These are phyloP conservation scores for Ceratobasidium sp. DNA, from an alignment of 1,284 basidiomycete species.

Conservation along the genomic window DNA sequence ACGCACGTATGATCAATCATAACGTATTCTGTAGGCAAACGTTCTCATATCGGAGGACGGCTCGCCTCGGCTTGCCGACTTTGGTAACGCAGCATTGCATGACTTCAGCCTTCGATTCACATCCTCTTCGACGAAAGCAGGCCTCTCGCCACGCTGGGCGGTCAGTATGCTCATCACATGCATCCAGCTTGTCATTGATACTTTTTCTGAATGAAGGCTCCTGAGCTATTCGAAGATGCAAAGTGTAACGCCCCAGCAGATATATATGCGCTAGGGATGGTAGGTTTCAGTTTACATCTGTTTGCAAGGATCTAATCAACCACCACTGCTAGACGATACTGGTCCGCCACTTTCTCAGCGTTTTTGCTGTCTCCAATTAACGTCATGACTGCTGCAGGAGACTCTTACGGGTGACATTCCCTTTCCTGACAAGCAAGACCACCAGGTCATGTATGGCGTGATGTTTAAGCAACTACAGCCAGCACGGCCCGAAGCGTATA, in stretches of 20 bases:
- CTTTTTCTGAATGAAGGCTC: neutral
- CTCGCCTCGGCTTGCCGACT: neutral
- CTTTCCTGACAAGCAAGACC: neutral
- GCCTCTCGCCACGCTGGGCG: neutral
- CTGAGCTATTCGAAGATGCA: neutral
- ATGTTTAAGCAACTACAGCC: neutral
- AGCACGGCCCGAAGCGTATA: too few relatives aligned
- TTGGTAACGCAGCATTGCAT: neutral
- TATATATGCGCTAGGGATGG: constrained; percentile 22
- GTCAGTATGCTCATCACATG: neutral
- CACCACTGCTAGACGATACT: neutral
- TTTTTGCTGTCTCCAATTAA: neutral
- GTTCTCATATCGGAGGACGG: neutral
- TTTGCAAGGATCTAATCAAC: too few relatives aligned
- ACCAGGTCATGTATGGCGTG: neutral
- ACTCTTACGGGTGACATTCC: neutral
- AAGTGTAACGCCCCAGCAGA: neutral
- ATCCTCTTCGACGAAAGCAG: neutral
- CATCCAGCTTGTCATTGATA: too few relatives aligned
- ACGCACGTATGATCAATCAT: neutral
- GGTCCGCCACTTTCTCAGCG: neutral
- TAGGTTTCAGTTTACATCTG: neutral
- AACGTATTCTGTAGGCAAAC: neutral
- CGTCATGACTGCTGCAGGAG: neutral
- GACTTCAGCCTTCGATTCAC: neutral